Conservation (phyloP, 345 rosid genomes). For the Gossypium rotundifolium region DNA sequence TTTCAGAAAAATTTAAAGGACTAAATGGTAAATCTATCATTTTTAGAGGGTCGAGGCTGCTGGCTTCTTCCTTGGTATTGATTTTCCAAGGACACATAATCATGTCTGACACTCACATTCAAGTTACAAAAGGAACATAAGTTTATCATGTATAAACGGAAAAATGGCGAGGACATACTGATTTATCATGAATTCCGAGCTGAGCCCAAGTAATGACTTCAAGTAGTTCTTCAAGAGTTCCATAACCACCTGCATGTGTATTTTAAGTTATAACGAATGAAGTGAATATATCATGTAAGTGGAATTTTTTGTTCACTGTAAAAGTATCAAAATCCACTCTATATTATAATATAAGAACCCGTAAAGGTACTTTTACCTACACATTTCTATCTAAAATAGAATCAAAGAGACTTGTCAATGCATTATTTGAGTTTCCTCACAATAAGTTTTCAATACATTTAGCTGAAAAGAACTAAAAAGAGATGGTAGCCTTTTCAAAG, state of each 20-base stretch:
- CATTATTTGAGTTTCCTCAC: conserved; percentile 8
- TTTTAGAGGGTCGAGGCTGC: too few relatives aligned
- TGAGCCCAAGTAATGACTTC: conserved; percentile 99
- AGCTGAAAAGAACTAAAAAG: not conserved
- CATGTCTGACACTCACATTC: not conserved
- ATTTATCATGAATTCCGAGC: conserved; percentile 95
- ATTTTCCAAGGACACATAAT: not conserved
- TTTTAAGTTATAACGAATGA: not conserved
- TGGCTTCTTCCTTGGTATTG: not conserved
- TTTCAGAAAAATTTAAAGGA: too few relatives aligned
- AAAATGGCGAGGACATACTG: conserved; percentile 32
- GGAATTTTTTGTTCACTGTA: too few relatives aligned
- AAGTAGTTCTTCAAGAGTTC: conserved; percentile 93
- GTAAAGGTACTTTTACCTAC: too few relatives aligned
- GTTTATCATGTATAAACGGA: not conserved
- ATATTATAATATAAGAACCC: too few relatives aligned
- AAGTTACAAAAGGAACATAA: not conserved
- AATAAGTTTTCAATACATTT: not conserved
- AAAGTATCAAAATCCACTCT: too few relatives aligned
- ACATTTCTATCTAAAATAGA: not conserved
- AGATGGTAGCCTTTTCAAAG: conserved; percentile 19
- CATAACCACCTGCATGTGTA: conserved; percentile 73
- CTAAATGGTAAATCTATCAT: too few relatives aligned
- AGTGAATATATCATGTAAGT: too few relatives aligned
- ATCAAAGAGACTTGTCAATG: conserved; percentile 23